Percentiles rank a stretch among this genome's conserved stretches.
These are phyloP conservation scores for Yamadazyma sp. DNA, from an alignment of 805 yeast species.

Conservation along the genomic window DNA sequence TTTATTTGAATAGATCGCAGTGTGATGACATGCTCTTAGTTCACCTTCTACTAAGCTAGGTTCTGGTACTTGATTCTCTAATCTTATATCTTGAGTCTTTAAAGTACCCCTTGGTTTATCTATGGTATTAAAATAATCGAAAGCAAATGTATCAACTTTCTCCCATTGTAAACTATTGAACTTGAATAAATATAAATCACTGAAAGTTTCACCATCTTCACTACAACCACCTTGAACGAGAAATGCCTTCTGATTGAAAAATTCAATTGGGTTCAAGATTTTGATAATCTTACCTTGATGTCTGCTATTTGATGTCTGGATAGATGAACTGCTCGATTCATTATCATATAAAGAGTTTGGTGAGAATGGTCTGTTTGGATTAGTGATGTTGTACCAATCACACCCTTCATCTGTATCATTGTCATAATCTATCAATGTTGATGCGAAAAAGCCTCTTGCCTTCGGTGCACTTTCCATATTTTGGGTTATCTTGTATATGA, in stretches of 20 bases:
- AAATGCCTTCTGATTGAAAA: constrained; percentile 27
- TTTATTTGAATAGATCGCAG: constrained; percentile 29
- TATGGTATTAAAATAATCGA: constrained; percentile 31
- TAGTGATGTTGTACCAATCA: constrained; percentile 11
- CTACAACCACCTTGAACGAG: constrained; percentile 42
- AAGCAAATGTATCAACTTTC: constrained; percentile 28
- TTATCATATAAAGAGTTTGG: constrained; percentile 13
- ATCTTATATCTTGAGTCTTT: constrained; percentile 10
- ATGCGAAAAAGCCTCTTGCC: constrained; percentile 40
- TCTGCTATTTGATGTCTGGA: constrained; percentile 12
- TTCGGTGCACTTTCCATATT: constrained; percentile 19
- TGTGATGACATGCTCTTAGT: constrained; percentile 40
- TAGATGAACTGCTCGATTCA: constrained; percentile 10
- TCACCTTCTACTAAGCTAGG: constrained; percentile 38
- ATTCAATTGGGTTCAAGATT: constrained; percentile 14
- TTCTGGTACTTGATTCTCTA: constrained; percentile 22
- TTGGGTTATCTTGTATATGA: constrained; percentile 13
- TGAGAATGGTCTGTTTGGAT: constrained; percentile 8
- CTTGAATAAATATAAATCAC: constrained; percentile 31
- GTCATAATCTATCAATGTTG: constrained; percentile 24
- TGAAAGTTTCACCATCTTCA: constrained; percentile 24
- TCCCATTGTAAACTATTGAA: constrained; percentile 36
- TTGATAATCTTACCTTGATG: constrained; percentile 2
- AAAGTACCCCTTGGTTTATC: constrained; percentile 23
- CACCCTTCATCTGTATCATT: constrained; percentile 18